Percentiles rank a stretch among this genome's conserved stretches.
Evolutionary conservation across 768 basidiomycete species (phyloP).

Genomic region (Naganishia vaughanmartiniae): DNA sequence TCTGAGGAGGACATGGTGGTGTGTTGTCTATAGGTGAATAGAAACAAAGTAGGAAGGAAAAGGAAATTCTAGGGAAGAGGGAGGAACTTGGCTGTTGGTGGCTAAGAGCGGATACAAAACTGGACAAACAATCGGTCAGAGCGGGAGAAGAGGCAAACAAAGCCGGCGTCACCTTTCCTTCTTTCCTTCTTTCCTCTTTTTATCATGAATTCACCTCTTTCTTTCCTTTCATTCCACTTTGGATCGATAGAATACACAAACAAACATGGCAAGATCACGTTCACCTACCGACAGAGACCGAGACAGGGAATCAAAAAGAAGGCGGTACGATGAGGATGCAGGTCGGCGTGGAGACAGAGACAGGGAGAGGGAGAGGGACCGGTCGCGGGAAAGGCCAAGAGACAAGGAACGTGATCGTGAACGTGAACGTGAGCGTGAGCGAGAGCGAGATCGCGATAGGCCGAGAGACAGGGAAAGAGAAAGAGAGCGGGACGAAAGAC

Average conservation of each 20-base stretch:
- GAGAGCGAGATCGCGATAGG: constrained; percentile 11
- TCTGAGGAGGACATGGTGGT: constrained; percentile 25
- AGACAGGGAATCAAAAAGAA: constrained; percentile 12
- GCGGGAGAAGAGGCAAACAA: too few species aligned
- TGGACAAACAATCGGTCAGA: too few species aligned
- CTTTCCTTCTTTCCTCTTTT: too few species aligned
- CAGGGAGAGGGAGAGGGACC: constrained; percentile 4
- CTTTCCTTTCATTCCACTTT: too few species aligned
- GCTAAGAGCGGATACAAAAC: too few species aligned
- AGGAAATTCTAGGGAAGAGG: too few species aligned
- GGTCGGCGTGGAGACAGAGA: background rate
- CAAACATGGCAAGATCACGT: constrained; percentile 22
- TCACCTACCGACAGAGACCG: constrained; percentile 1
- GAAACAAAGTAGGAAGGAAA: too few species aligned
- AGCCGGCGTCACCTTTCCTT: too few species aligned
- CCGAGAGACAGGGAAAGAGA: constrained; percentile 26
- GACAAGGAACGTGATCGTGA: background rate
- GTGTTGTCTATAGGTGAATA: too few species aligned
- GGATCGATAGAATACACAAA: constrained; percentile 24
- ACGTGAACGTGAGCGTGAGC: background rate
- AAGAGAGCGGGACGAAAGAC: constrained; percentile 22
- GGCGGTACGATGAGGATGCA: constrained; percentile 18
- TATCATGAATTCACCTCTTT: too few species aligned
- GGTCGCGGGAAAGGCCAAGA: constrained; percentile 1
- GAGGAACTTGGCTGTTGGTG: too few species aligned